Percentiles rank a stretch among this genome's conserved stretches.
These are phyloP conservation scores for Arthrobotrys musiformis DNA, from an alignment of 2,329 filamentous ascomycete species.

Conservation along the genomic window DNA sequence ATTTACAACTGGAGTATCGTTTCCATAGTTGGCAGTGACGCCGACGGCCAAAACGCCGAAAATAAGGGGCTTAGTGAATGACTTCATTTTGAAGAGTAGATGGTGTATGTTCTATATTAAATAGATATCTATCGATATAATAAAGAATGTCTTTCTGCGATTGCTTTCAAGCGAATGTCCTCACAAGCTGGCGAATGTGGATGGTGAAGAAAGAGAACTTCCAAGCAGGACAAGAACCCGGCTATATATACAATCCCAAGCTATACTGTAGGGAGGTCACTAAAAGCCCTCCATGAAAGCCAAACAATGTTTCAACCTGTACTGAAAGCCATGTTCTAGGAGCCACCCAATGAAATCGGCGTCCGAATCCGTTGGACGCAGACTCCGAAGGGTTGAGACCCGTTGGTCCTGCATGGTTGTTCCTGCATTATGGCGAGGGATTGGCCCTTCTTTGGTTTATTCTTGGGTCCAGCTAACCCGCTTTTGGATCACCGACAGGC, in stretches of 20 bases:
- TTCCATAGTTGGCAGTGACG: slow-evolving; percentile 1
- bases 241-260: background rate
- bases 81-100: slow-evolving; percentile 10
- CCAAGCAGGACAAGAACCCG: background rate
- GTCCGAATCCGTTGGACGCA: slow-evolving; percentile 6
- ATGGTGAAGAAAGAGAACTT: background rate
- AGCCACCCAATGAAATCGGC: slow-evolving; percentile 21
- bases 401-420: background rate
- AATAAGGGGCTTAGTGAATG: slow-evolving; percentile 17
- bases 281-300: background rate
- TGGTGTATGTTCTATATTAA: background rate
- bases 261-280: no score
- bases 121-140: background rate
- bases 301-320: background rate
- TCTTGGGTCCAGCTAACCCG: slow-evolving; percentile 16
- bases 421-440: slow-evolving; percentile 16
- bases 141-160: slow-evolving; percentile 1
- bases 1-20: background rate
- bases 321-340: slow-evolving; percentile 1
- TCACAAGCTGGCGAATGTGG: slow-evolving; percentile 4
- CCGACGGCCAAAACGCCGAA: slow-evolving; percentile 8
- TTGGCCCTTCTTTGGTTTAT: slow-evolving; percentile 22
- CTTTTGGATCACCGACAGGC: background rate
- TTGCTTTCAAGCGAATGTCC: slow-evolving; percentile 13
- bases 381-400: slow-evolving; percentile 6